Conservation (phyloP, 441 rosid species). For the Adansonia gregorii region DNA sequence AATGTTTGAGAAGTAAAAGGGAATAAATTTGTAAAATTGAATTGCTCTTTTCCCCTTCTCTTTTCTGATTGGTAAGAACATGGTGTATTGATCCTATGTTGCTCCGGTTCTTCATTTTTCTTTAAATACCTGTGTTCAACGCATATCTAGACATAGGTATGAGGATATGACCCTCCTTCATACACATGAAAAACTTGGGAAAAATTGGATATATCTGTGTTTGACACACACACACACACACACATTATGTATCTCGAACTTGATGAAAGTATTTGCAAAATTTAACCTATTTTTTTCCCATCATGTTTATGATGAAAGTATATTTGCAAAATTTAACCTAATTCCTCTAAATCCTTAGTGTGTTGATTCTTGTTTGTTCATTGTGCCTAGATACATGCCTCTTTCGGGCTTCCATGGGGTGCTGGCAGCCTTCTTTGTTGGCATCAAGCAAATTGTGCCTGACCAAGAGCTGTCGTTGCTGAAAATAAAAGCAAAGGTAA, state of each 20-base stretch:
- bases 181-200: too few species aligned
- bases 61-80: neutral
- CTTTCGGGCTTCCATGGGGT: slow-evolving; percentile 92
- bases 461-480: slow-evolving; percentile 35
- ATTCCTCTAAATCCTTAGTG: neutral
- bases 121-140: too few species aligned
- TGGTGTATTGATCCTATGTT: neutral
- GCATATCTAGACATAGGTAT: too few species aligned
- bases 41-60: neutral
- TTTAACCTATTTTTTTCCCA: neutral
- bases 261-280: neutral
- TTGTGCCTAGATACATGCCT: slow-evolving; percentile 74
- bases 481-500: slow-evolving; percentile 87
- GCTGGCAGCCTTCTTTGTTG: slow-evolving; percentile 83
- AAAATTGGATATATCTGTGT: too few species aligned
- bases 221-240: too few species aligned
- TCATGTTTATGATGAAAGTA: neutral
- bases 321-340: neutral
- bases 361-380: slow-evolving; percentile 26
- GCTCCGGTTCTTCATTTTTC: too few species aligned
- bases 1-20: neutral
- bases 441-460: slow-evolving; percentile 74
- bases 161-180: too few species aligned
- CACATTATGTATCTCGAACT: neutral
- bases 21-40: neutral